Base-by-base conservation (phyloP, 371 early-diverging fungal genomes). In the Phascolomyces articulosus region DNA sequence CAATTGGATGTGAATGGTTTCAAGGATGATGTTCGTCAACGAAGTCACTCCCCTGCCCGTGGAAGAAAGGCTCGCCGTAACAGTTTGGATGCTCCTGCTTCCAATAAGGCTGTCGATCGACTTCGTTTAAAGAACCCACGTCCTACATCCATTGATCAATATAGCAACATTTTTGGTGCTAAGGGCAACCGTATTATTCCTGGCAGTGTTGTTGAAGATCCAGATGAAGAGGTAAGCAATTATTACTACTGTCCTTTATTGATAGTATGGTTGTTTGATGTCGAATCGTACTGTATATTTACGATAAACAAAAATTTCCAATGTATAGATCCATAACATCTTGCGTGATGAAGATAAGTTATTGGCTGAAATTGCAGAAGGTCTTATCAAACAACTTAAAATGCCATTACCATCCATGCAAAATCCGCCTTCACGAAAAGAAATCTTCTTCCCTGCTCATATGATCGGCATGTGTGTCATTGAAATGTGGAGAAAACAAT, bases 381-480 rank as follows among this genome's bases (percentile, higher is more conserved):
- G 94, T 40, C 84, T 98, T 10, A 91, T 98, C 62, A 90, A 89
- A 67, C 90, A 90, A 63, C 81, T 96, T 41, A 91, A 91, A 68
- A 95, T 96, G 68, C 98, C 97, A 16, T 79, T 94, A 44, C 95
- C 95, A 40, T 92, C 87, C 63, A 74, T 92, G 20, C 91, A 93
- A 53, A 87, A 91, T 34, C 89, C 93, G 28, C 93, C 92, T 26
- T 86, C 88, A 44, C 75, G 84, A 72, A 92, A 92, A 62, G 97
- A 97, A 68, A 86, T 97, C 34, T 82, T 97, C 75, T 96, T 95
- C 89, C 96, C 96, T 0, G 92, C 96, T 13, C 95, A 96, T 63
- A 75, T 95, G 57, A 95, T 96, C 56, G 91, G 95, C 21, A 69
- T 91, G 55, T 85, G 90, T 74, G 88, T 93, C 11, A 89, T 87